phyloP scores from a whole-genome alignment of 306 rosid species.

The Quercus dentata region DNA sequence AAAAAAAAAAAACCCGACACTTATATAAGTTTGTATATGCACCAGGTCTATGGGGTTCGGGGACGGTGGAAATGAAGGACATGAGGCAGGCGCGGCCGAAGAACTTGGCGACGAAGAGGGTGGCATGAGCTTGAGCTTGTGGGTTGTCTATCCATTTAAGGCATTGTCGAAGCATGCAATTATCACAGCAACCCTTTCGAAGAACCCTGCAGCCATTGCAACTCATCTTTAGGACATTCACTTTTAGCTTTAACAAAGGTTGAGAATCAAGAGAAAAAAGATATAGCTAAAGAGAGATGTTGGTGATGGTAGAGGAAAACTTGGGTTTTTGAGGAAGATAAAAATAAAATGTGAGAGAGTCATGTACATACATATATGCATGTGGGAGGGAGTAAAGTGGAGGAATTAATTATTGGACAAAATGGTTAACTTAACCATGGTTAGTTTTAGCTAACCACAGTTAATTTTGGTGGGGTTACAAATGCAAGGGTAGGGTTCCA shows the following conservation, averaged over 20 bases:
- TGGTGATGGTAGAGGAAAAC: not conserved
- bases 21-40: not conserved
- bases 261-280: not conserved
- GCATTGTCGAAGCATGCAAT: constrained; percentile 60
- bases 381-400: not conserved
- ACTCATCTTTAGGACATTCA: constrained; percentile 41
- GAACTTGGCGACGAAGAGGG: constrained; percentile 72
- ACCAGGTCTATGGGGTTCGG: constrained; percentile 54
- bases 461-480: constrained; percentile 12
- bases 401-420: not conserved
- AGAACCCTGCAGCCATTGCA: constrained; percentile 79
- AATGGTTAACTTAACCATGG: not conserved
- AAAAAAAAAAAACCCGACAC: too few species aligned
- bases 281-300: not conserved
- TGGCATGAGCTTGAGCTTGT: constrained; percentile 60
- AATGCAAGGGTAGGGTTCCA: constrained; percentile 26
- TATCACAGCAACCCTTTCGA: constrained; percentile 65
- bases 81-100: constrained; percentile 76
- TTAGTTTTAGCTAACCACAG: constrained; percentile 18
- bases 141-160: constrained; percentile 49
- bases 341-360: not conserved
- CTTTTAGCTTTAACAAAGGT: too few species aligned
- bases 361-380: too few species aligned
- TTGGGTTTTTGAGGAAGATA: not conserved
- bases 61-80: constrained; percentile 61